Evolutionary conservation across 179 eudicot genomes (phyloP).

Genomic region (Nepenthes alata): DNA sequence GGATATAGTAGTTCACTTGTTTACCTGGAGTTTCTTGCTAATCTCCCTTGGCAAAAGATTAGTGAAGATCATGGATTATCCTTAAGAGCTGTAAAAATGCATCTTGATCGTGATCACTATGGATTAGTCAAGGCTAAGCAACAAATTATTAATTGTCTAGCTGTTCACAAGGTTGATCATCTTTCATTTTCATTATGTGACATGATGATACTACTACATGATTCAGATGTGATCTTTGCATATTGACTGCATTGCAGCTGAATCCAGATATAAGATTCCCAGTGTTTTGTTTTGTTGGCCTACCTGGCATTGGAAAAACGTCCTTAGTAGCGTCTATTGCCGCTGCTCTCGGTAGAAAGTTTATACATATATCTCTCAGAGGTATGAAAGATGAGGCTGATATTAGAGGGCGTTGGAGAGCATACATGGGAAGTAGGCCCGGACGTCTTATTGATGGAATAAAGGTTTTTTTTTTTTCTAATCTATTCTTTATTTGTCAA

Average conservation of each 20-base stretch:
- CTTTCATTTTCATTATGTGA: constrained; percentile 5
- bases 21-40: constrained; percentile 95
- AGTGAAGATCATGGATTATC: constrained; percentile 77
- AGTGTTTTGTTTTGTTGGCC: constrained; percentile 92
- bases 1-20: constrained; percentile 92
- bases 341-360: constrained; percentile 85
- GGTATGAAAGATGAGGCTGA: constrained; percentile 99
- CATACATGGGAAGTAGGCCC: constrained; percentile 98
- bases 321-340: constrained; percentile 97
- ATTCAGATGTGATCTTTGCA: background rate
- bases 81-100: constrained; percentile 80
- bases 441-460: constrained; percentile 98
- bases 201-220: constrained; percentile 5
- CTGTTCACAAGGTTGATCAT: constrained; percentile 84
- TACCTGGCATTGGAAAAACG: constrained; percentile 98
- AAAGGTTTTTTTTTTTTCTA: constrained; percentile 43
- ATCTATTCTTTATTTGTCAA: constrained; percentile 10
- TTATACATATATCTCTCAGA: constrained; percentile 86
- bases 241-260: constrained; percentile 52
- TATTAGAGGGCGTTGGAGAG: constrained; percentile 95
- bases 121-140: constrained; percentile 93
- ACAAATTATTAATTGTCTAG: constrained; percentile 89
- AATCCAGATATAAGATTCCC: constrained; percentile 99
- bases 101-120: constrained; percentile 87
- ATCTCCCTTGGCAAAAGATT: constrained; percentile 88